Base-by-base conservation (phyloP, 805 yeast genomes). In the Ogataea naganishii region DNA sequence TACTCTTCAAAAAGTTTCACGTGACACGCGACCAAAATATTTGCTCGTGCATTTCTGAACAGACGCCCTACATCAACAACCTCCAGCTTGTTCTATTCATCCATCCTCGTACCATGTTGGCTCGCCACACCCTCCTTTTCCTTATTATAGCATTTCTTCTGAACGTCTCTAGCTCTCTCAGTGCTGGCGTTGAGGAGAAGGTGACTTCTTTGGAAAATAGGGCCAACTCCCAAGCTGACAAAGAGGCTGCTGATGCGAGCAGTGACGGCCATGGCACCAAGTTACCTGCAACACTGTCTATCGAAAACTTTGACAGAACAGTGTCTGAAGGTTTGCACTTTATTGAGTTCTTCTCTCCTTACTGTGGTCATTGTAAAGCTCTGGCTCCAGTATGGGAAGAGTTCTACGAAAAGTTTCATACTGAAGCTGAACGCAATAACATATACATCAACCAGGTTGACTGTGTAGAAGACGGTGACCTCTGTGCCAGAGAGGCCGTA, bases 291-390 rank as follows among this genome's bases (percentile, higher is more conserved):
- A 62, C 66, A 2, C 51, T 84, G 26, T 72, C 66, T 0, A 40
- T 49, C 4, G 64, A 56, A 1, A 64, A 59, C 14, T 84, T 81
- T 46, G 75, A 72, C 31, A 36, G 51, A 9, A 56, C 59, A 21
- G 47, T 73, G n/a, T 47, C 60, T 13, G 55, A 63, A 7, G 80
- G 80, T 3, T 56, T 76, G 14, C 79, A 86, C 45, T 66, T 89
- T 46, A 77, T 89, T 20, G 96, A 89, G 56, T 88, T 85, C 56
- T 92, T 58, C 50, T 84, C 95, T 19, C 98, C 98, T 0, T 78
- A 78, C 46, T 92, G 98, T 51, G 51, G 60, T 6, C 97, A 89
- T 55, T 92, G 98, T 58, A 68, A 60, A 37, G 63, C 58, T 6
- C 58, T 92, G 31, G 92, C 83, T 2, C 97, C 98, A 2, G 65